Percentiles rank a stretch among this genome's conserved stretches.
Conservation (phyloP, 176 grass and related monocot species). For the Ensete glaucum region DNA sequence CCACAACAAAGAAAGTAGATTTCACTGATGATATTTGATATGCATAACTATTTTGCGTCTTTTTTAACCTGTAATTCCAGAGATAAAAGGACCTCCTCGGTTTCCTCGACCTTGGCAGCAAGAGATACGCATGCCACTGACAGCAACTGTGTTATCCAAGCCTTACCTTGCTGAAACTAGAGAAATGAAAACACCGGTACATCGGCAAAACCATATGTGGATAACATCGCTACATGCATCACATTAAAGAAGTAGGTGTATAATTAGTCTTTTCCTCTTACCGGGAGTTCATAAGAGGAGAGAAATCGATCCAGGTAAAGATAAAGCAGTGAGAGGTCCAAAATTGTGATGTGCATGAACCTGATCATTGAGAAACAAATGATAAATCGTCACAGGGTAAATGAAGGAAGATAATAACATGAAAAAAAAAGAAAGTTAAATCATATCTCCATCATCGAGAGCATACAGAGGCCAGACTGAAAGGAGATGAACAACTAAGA, state of each 20-base stretch:
- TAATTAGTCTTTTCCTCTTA: conserved; percentile 24
- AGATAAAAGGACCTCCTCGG: conserved; percentile 32
- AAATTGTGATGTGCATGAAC: conserved; percentile 76
- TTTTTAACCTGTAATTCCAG: conserved; percentile 59
- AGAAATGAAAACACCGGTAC: background rate
- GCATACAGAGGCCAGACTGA: background rate
- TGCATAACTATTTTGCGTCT: background rate
- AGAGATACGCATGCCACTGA: conserved; percentile 66
- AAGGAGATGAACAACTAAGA: background rate
- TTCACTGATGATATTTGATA: background rate
- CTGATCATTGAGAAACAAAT: conserved; percentile 34
- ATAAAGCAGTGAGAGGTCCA: conserved; percentile 58
- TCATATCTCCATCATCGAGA: background rate
- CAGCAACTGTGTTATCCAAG: conserved; percentile 59
- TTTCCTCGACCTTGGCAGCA: conserved; percentile 78
- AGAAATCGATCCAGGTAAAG: conserved; percentile 83
- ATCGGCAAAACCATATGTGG: background rate
- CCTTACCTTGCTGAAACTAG: background rate
- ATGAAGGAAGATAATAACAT: background rate
- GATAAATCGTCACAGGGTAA: background rate
- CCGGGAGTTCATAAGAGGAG: conserved; percentile 43
- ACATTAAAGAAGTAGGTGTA: background rate
- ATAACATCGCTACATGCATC: background rate
- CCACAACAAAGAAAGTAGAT: background rate
- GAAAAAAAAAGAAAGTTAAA: background rate